A percentile compares a stretch with the other conserved stretches of the same genome.
Evolutionary conservation across 495 filamentous ascomycete species (phyloP).

Genomic region (Talaromyces borbonicus): DNA sequence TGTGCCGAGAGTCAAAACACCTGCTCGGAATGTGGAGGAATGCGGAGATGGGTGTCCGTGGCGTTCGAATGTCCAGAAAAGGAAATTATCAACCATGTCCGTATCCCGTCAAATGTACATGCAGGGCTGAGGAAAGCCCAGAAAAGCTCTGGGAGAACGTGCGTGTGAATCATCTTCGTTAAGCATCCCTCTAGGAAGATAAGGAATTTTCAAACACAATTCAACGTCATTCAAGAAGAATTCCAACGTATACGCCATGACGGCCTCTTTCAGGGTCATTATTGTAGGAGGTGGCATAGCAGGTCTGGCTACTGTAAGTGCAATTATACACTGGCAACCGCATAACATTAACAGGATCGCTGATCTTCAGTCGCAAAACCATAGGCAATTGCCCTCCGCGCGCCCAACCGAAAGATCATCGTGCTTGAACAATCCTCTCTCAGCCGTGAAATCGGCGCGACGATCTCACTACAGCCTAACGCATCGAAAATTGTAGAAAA

Average conservation of each 20-base stretch:
- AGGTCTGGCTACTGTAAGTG: not conserved
- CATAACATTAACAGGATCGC: no score
- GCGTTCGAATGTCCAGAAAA: no score
- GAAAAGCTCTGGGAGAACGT: no score
- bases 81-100: no score
- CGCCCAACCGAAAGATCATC: constrained; percentile 14
- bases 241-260: not conserved
- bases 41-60: not conserved
- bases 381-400: constrained; percentile 18
- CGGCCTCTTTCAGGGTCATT: not conserved
- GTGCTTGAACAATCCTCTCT: constrained; percentile 20
- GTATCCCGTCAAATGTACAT: no score
- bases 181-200: no score
- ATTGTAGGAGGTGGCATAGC: not conserved
- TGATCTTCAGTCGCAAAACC: no score
- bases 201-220: no score
- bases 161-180: not conserved
- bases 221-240: not conserved
- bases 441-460: constrained; percentile 21
- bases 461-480: constrained; percentile 23
- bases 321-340: no score
- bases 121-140: no score
- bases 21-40: not conserved
- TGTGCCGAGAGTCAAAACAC: not conserved
- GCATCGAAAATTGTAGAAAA: constrained; percentile 18